These are phyloP conservation scores for Eucalyptus shirleyi DNA, from an alignment of 345 rosid species.

Conservation along the genomic window DNA sequence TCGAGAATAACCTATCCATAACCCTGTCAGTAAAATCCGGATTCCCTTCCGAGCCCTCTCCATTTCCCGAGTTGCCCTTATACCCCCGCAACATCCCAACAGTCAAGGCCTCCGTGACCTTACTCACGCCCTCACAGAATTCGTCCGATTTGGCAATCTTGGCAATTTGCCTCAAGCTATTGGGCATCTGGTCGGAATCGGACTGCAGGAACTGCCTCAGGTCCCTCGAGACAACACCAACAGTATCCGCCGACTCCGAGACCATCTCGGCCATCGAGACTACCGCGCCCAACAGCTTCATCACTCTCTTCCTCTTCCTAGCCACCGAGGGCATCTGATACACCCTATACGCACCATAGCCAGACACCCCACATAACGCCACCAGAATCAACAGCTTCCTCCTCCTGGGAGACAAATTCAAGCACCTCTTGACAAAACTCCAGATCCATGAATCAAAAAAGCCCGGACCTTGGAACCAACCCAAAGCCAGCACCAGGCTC, in stretches of 20 bases:
- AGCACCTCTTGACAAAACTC: constrained; percentile 25
- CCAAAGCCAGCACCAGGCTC: neutral
- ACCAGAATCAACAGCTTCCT: constrained; percentile 51
- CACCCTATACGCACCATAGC: constrained; percentile 68
- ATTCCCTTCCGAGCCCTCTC: neutral
- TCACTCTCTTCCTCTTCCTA: constrained; percentile 45
- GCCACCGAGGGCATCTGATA: constrained; percentile 56
- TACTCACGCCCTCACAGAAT: constrained; percentile 40
- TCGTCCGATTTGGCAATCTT: constrained; percentile 63
- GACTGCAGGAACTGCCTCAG: constrained; percentile 57
- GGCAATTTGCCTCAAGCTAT: constrained; percentile 75
- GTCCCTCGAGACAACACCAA: constrained; percentile 54
- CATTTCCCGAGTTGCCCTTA: neutral
- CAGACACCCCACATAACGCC: constrained; percentile 51
- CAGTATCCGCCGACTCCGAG: constrained; percentile 59
- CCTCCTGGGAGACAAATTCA: constrained; percentile 30
- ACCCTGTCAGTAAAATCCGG: constrained; percentile 36
- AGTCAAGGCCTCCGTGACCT: constrained; percentile 55
- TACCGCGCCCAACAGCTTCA: constrained; percentile 45
- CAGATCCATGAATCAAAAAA: constrained; percentile 32
- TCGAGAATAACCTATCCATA: constrained; percentile 61
- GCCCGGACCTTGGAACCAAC: constrained; percentile 1
- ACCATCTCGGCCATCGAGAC: constrained; percentile 56
- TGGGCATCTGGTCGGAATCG: constrained; percentile 72
- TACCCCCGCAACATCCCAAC: constrained; percentile 57